phyloP scores from a whole-genome alignment of 1,284 basidiomycete species.

The Microbotryum silenes-acaulis region DNA sequence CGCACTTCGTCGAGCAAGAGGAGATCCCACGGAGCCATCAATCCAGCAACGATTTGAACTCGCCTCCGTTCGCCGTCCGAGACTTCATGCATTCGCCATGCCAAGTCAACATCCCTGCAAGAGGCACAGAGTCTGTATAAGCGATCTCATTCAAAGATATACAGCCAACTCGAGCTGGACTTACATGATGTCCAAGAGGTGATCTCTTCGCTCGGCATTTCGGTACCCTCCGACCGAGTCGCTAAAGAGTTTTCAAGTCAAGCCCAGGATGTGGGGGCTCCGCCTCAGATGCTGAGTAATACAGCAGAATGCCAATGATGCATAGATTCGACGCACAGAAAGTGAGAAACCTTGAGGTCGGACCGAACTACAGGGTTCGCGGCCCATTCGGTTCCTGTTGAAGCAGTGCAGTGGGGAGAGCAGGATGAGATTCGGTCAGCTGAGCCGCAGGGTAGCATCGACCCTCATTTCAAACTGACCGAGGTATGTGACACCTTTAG shows the following conservation, averaged over 20 bases:
- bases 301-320: not conserved
- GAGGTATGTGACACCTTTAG: conserved; percentile 71
- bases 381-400: conserved; percentile 53
- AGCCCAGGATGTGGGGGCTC: not conserved
- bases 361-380: conserved; percentile 93
- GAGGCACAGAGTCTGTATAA: not conserved
- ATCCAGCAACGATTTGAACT: conserved; percentile 92
- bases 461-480: conserved; percentile 56
- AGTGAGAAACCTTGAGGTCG: conserved; percentile 82
- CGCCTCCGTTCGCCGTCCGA: conserved; percentile 90
- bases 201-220: conserved; percentile 79
- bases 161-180: not conserved
- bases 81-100: conserved; percentile 61
- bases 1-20: conserved; percentile 80
- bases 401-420: too few relatives aligned
- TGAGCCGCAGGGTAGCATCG: not conserved
- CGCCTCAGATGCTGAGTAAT: not conserved
- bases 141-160: not conserved
- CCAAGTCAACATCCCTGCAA: conserved; percentile 69
- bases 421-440: conserved; percentile 35
- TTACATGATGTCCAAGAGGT: conserved; percentile 70
- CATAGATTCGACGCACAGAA: conserved; percentile 48
- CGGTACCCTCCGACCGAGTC: conserved; percentile 94
- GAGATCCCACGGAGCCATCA: conserved; percentile 93
- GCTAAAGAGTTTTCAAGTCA: conserved; percentile 7